Percentiles rank a stretch among this genome's conserved stretches.
phyloP scores from a whole-genome alignment of 2,329 filamentous ascomycete genomes.

The Pseudofabraea citricarpa region DNA sequence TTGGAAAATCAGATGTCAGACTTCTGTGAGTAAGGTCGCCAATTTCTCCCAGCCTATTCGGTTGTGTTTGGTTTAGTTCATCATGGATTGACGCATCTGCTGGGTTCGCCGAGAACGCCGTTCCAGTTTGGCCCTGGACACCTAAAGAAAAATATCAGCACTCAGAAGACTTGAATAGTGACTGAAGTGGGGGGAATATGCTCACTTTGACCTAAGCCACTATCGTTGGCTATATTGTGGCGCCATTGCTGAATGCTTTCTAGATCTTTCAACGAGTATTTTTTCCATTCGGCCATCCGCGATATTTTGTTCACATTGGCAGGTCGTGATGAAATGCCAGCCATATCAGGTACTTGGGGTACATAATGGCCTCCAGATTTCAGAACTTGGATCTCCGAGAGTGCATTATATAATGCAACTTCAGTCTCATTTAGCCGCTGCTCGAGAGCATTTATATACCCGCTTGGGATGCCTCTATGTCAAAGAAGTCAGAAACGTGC shows the following conservation, averaged over 20 bases:
- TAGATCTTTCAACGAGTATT: not conserved
- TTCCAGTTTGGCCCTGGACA: too few species aligned
- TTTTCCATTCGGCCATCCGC: not conserved
- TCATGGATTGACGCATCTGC: too few species aligned
- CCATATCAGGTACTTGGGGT: not conserved
- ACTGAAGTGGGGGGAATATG: too few species aligned
- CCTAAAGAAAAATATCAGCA: too few species aligned
- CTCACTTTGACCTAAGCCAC: too few species aligned
- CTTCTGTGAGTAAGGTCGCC: too few species aligned
- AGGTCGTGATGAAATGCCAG: not conserved
- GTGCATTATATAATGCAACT: conserved; percentile 20
- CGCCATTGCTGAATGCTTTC: not conserved
- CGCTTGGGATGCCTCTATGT: conserved; percentile 30
- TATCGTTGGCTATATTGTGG: too few species aligned
- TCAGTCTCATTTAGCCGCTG: conserved; percentile 30
- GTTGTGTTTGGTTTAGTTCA: too few species aligned
- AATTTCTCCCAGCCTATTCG: too few species aligned
- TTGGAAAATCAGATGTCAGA: too few species aligned
- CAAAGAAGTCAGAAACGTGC: not conserved
- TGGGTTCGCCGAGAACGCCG: too few species aligned
- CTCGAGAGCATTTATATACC: conserved; percentile 35
- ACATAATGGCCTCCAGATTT: not conserved
- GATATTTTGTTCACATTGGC: not conserved
- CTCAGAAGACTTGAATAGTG: too few species aligned
- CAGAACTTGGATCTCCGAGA: conserved; percentile 3